Conservation (phyloP, 441 rosid species). For the Gossypium gossypioides region DNA sequence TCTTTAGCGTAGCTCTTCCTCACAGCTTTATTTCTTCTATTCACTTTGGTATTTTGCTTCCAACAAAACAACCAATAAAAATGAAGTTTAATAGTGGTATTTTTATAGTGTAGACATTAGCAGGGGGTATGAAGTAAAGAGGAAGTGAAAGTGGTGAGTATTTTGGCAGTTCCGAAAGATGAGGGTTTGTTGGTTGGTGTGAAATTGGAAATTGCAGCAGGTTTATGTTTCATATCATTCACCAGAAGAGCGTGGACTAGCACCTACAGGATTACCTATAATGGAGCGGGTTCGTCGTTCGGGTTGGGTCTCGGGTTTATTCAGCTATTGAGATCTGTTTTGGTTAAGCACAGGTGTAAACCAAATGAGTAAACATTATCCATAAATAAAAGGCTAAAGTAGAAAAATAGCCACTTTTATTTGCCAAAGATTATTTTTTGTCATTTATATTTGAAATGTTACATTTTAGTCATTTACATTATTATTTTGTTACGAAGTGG, state of each 20-base stretch:
- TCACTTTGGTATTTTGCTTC: background rate
- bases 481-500: too few relatives aligned
- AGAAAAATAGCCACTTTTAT: too few relatives aligned
- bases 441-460: too few relatives aligned
- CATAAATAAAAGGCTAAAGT: too few relatives aligned
- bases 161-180: conserved; percentile 14
- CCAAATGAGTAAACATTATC: too few relatives aligned
- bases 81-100: background rate
- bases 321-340: background rate
- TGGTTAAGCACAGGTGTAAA: background rate
- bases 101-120: conserved; percentile 10
- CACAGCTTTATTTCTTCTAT: background rate
- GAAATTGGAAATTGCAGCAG: background rate
- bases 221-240: background rate
- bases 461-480: too few relatives aligned
- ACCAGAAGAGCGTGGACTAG: background rate
- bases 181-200: conserved; percentile 18
- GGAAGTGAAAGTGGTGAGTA: background rate
- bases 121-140: background rate
- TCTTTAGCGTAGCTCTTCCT: conserved; percentile 14
- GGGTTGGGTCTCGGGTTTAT: background rate
- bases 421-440: too few relatives aligned
- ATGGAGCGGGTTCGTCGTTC: background rate
- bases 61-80: background rate
- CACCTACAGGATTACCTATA: background rate